Evolutionary conservation across 176 grass and related monocot genomes (phyloP), one percentile per base, ranked within the genome.

Genomic region (Triticum turgidum): DNA sequence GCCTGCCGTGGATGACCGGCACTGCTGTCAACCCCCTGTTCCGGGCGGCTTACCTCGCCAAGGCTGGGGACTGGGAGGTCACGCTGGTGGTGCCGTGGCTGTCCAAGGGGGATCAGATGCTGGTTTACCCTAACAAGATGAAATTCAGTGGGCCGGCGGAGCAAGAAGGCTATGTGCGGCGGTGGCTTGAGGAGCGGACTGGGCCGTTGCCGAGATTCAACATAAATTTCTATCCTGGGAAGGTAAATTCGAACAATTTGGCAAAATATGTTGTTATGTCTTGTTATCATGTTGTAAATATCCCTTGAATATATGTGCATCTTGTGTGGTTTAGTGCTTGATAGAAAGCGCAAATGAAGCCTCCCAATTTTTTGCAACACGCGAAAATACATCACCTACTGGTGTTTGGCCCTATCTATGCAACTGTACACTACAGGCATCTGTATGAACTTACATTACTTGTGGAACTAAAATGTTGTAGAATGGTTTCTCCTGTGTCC

Each of bases 1-100:
- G 92, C 85, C 83, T 98, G 70, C 92, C 94, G 2, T 98, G 97
- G 97, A 98, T 96, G 97, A 98, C 97, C 11, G 97, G 97, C 5
- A 98, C 97, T 61, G 88, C 97, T 4, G 88, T 99, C 65, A 99
- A 99, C 80, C 97, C 97, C 4, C 85, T 99, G 52, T 99, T 96
- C 85, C 97, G 94, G 38, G 92, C 92, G 5, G 92, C 97, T 74
- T 99, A 96, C 83, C 97, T 99, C 3, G 94, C 94, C 11, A 91
- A 92, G 85, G 82, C 91, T 1, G 82, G 89, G 35, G 37, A 84
- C 42, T 83, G 92, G 83, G 92, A 99, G 22, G 94, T 99, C 68
- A 90, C 87, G 0, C 79, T 98, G 83, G 92, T 96, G 39, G 91
- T 99, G 47, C 97, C 97, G 12, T 99, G 94, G 97, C 88, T 99